phyloP scores from a whole-genome alignment of 2,329 filamentous ascomycete genomes.

The Tolypocladium inflatum region DNA sequence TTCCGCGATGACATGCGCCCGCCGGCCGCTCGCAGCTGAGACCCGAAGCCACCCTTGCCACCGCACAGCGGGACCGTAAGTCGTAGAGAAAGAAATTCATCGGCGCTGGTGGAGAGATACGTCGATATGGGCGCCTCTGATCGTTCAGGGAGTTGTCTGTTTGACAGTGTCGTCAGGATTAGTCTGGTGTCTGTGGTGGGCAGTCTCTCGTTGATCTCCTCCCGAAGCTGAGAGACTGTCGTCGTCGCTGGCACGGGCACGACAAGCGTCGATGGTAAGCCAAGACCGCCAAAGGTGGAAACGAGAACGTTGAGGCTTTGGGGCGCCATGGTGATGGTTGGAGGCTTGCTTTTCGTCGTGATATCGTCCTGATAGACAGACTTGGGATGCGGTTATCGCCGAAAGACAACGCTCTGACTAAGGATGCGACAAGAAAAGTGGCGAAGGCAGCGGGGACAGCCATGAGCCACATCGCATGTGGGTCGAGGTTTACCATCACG shows the following conservation, averaged over 20 bases:
- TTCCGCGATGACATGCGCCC: slow-evolving; percentile 97
- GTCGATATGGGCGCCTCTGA: slow-evolving; percentile 48
- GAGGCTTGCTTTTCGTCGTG: not conserved
- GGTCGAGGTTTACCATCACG: slow-evolving; percentile 16
- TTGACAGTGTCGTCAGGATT: slow-evolving; percentile 73
- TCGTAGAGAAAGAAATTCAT: slow-evolving; percentile 73
- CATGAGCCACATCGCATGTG: not conserved
- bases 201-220: slow-evolving; percentile 50
- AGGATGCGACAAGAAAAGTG: not conserved
- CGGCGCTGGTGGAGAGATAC: slow-evolving; percentile 45
- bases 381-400: not conserved
- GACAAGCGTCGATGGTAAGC: slow-evolving; percentile 71
- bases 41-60: slow-evolving; percentile 96
- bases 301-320: slow-evolving; percentile 70
- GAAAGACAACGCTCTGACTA: not conserved
- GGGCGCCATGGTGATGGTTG: slow-evolving; percentile 37
- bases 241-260: slow-evolving; percentile 61
- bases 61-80: slow-evolving; percentile 73
- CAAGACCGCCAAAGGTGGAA: slow-evolving; percentile 73
- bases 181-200: slow-evolving; percentile 51
- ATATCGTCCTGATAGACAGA: not conserved
- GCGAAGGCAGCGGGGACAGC: not conserved
- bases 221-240: slow-evolving; percentile 57
- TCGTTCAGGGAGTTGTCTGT: slow-evolving; percentile 53
- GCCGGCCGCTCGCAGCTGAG: slow-evolving; percentile 89